Conservation (phyloP, 2,329 filamentous ascomycete genomes). For the Pseudocercospora pini-densiflorae region DNA sequence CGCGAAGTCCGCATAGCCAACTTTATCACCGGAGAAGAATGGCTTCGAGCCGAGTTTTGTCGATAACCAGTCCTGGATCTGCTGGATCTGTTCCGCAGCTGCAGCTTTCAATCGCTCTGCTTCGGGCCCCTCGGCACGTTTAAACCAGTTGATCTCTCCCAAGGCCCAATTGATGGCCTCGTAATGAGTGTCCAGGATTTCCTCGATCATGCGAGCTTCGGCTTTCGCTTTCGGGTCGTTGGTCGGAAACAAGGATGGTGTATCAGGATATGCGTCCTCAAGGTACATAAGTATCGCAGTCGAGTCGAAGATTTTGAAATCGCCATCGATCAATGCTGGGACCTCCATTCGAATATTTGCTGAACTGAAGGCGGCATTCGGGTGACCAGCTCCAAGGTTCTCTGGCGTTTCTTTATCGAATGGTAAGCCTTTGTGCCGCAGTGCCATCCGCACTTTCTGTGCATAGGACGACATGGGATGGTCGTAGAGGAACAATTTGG, state of each 20-base stretch:
- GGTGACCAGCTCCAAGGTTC: conserved; percentile 41
- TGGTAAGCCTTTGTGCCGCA: conserved; percentile 42
- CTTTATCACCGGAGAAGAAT: conserved; percentile 35
- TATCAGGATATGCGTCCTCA: conserved; percentile 35
- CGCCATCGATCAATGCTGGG: conserved; percentile 38
- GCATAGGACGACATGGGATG: conserved; percentile 43
- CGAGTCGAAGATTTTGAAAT: conserved; percentile 41
- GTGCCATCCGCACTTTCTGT: conserved; percentile 45
- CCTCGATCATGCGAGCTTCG: conserved; percentile 37
- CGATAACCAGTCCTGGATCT: conserved; percentile 34
- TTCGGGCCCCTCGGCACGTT: conserved; percentile 31
- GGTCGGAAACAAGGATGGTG: conserved; percentile 26
- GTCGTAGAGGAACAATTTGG: conserved; percentile 35
- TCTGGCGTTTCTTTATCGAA: conserved; percentile 42
- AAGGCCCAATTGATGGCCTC: conserved; percentile 39
- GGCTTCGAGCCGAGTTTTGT: conserved; percentile 31
- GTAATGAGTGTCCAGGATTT: conserved; percentile 38
- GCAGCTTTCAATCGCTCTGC: conserved; percentile 33
- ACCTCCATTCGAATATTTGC: conserved; percentile 44
- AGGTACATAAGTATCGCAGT: conserved; percentile 40
- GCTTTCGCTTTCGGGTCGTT: conserved; percentile 26
- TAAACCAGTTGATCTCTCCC: conserved; percentile 33
- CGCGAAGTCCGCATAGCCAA: conserved; percentile 39
- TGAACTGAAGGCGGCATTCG: conserved; percentile 32
- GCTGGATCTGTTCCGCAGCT: conserved; percentile 32